Evolutionary conservation across 371 early-diverging fungal genomes (phyloP), one percentile per base, ranked within the genome.

Genomic region (Mortierella polycephala): DNA sequence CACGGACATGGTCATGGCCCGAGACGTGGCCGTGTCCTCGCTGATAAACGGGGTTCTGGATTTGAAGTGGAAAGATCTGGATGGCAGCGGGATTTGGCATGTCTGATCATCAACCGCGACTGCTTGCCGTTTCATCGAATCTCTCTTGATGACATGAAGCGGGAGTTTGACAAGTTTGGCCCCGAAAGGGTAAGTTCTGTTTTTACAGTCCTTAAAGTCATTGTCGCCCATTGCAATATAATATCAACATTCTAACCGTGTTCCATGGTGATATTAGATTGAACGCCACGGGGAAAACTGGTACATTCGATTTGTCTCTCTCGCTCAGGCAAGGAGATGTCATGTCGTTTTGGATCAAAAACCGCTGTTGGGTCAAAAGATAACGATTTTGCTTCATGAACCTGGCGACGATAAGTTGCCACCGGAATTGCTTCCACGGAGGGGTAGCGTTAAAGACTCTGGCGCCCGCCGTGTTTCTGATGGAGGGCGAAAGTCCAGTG

Each of bases 221-320:
- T 30, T 30, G 30, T 30, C 4, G 30, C 30, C 4, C 30, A 30
- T 30, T 30, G 30, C 30, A 30, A 30, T 30, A 30, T 30, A 30
- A 30, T 30, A 30, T 30, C 30, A 30, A 30, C 39, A 37, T 51
- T 57, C 14, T 49, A 46, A 14, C 14, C 14, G 39, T 39, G 1
- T 53, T 57, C 14, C 30, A 41, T 57, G n/a, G 46, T 49, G 16
- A 41, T 30, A 44, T 40, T 51, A 86, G 84, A 81, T 87, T 39
- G 85, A 84, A 50, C 84, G 86, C 18, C 86, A 89, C 70, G 85
- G 83, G 11, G 84, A 85, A n/a, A 83, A 87, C 56, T 89, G 89
- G 89, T 82, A 84, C 52, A 83, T 87, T 21, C 84, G 86, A 1
- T 89, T 89, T 64, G 87, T 86, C 44, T 87, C 89, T 8, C 41